Percentiles rank a stretch among this genome's conserved stretches.
Evolutionary conservation across 202 grass and related monocot genomes (phyloP).

Genomic region (Schoenoplectus tabernaemontani): DNA sequence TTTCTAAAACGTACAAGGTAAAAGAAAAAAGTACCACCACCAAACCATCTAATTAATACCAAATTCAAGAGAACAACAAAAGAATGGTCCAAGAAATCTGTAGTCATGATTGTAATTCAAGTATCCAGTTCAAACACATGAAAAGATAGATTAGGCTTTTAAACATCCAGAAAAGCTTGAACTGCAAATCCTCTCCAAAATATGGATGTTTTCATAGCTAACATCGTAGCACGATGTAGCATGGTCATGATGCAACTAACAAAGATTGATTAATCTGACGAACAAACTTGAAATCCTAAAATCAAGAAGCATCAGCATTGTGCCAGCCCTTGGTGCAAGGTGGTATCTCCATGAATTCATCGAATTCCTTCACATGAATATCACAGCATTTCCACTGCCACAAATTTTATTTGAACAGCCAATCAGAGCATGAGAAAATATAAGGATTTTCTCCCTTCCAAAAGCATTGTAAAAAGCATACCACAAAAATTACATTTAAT

Average conservation of each 20-base stretch:
- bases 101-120: neutral
- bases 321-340: slow-evolving; percentile 96
- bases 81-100: neutral
- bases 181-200: neutral
- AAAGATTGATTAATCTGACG: neutral
- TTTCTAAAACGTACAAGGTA: neutral
- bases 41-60: neutral
- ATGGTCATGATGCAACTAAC: neutral
- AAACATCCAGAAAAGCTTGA: neutral
- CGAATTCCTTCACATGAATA: slow-evolving; percentile 90
- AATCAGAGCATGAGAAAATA: neutral
- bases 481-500: neutral
- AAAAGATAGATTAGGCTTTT: neutral
- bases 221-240: neutral
- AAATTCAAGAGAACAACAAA: neutral
- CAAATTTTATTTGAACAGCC: neutral
- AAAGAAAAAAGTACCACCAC: neutral
- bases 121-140: neutral
- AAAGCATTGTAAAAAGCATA: neutral
- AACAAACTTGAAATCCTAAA: neutral
- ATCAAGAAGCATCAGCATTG: slow-evolving; percentile 65
- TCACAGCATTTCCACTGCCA: slow-evolving; percentile 96
- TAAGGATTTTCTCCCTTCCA: neutral
- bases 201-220: neutral
- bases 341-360: slow-evolving; percentile 90